These are phyloP conservation scores for Hyaloscypha variabilis DNA, from an alignment of 495 filamentous ascomycete species.

Conservation along the genomic window DNA sequence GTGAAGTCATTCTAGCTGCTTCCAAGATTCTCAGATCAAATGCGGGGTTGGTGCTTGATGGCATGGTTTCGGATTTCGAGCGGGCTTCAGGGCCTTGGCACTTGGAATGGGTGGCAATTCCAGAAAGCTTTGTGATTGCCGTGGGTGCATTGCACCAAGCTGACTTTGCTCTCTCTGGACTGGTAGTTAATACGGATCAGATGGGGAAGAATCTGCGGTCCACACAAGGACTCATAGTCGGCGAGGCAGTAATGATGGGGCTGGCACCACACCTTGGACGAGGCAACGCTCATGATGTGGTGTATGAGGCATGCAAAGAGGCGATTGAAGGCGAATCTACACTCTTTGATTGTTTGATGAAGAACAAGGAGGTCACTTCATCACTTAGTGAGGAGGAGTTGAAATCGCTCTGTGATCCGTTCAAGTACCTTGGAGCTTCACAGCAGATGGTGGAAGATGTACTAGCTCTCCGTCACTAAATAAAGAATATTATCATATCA, in stretches of 20 bases:
- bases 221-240: conserved; percentile 53
- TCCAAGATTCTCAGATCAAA: conserved; percentile 53
- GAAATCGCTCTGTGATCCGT: conserved; percentile 47
- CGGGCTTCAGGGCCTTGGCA: conserved; percentile 56
- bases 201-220: conserved; percentile 53
- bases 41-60: conserved; percentile 51
- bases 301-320: conserved; percentile 55
- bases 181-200: conserved; percentile 47
- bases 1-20: conserved; percentile 53
- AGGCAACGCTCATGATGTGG: conserved; percentile 53
- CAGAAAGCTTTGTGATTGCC: conserved; percentile 52
- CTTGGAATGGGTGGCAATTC: conserved; percentile 56
- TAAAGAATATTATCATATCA: background rate
- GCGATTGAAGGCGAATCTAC: conserved; percentile 46
- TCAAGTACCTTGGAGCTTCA: conserved; percentile 52
- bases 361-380: conserved; percentile 42
- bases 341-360: conserved; percentile 40
- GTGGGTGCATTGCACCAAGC: conserved; percentile 52
- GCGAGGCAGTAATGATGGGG: conserved; percentile 60
- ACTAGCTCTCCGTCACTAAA: conserved; percentile 34
- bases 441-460: conserved; percentile 54
- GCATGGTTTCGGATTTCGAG: conserved; percentile 57
- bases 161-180: conserved; percentile 47
- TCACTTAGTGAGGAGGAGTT: conserved; percentile 44
- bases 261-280: conserved; percentile 50